phyloP scores from a whole-genome alignment of 306 rosid species.

The Glycine latifolia region DNA sequence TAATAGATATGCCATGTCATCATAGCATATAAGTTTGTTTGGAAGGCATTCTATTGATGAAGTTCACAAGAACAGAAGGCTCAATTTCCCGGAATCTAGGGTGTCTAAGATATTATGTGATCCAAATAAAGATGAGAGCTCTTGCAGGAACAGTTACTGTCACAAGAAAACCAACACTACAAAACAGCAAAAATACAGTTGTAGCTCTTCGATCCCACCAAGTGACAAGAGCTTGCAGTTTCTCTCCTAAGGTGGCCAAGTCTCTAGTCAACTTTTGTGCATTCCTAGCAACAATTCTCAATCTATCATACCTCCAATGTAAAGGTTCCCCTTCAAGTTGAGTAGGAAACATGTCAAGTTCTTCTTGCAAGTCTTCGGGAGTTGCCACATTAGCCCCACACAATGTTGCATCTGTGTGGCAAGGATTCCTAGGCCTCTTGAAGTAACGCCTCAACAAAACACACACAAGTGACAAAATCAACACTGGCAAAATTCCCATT shows the following conservation, averaged over 20 bases:
- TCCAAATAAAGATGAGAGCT: conserved; percentile 23
- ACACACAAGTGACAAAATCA: conserved; percentile 33
- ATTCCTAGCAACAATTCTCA: conserved; percentile 47
- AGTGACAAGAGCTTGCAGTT: conserved; percentile 47
- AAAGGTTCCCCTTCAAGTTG: conserved; percentile 38
- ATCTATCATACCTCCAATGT: conserved; percentile 53
- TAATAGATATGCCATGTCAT: conserved; percentile 4
- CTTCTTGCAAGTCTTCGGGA: conserved; percentile 59
- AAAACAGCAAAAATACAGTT: conserved; percentile 43
- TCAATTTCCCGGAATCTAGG: conserved; percentile 43
- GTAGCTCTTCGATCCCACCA: conserved; percentile 68
- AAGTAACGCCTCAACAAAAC: conserved; percentile 37
- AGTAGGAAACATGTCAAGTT: conserved; percentile 56
- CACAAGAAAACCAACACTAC: conserved; percentile 40
- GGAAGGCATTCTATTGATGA: conserved; percentile 53
- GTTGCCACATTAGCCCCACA: conserved; percentile 45
- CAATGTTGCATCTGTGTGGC: conserved; percentile 52
- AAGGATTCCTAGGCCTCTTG: conserved; percentile 47
- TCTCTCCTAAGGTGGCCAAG: conserved; percentile 53
- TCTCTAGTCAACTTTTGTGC: conserved; percentile 44
- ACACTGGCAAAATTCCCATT: conserved; percentile 30
- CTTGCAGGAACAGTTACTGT: conserved; percentile 28
- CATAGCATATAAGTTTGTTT: conserved; percentile 43
- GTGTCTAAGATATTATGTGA: conserved; percentile 49
- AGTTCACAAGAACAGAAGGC: conserved; percentile 45